Conservation (phyloP, 306 rosid genomes). For the Citrullus amarus region DNA sequence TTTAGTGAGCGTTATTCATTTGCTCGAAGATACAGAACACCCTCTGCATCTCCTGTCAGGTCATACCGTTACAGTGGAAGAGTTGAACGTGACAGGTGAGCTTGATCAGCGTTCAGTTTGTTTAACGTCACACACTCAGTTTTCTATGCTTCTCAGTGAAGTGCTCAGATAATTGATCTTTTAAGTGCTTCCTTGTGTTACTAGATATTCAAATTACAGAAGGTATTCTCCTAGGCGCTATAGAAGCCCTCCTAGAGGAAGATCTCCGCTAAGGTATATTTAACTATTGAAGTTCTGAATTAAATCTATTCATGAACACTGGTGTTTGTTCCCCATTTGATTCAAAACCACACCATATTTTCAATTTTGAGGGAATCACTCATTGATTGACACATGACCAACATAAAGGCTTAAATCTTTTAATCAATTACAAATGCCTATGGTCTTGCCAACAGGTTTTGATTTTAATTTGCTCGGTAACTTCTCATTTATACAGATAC, state of each 20-base stretch:
- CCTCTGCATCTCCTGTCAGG: constrained; percentile 81
- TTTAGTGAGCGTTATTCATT: constrained; percentile 88
- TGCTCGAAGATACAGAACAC: constrained; percentile 88
- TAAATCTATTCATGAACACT: not conserved
- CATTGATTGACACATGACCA: not conserved
- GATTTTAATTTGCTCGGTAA: not conserved
- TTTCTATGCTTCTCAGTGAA: not conserved
- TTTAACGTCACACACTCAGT: not conserved
- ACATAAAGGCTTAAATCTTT: not conserved
- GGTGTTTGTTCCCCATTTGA: not conserved
- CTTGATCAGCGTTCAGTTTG: not conserved
- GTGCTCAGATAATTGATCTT: not conserved
- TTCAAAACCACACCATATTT: not conserved
- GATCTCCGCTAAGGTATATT: constrained; percentile 74
- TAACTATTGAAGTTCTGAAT: not conserved
- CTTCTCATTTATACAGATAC: constrained; percentile 34
- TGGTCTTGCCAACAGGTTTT: not conserved
- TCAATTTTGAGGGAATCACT: not conserved
- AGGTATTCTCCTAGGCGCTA: constrained; percentile 88
- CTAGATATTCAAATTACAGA: constrained; percentile 66
- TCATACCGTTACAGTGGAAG: constrained; percentile 81
- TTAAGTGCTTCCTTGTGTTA: not conserved
- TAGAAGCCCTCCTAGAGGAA: constrained; percentile 77
- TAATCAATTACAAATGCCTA: not conserved
- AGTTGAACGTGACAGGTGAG: constrained; percentile 71